Evolutionary conservation across 257 asterid genomes (phyloP).

Genomic region (Scutellaria minor): DNA sequence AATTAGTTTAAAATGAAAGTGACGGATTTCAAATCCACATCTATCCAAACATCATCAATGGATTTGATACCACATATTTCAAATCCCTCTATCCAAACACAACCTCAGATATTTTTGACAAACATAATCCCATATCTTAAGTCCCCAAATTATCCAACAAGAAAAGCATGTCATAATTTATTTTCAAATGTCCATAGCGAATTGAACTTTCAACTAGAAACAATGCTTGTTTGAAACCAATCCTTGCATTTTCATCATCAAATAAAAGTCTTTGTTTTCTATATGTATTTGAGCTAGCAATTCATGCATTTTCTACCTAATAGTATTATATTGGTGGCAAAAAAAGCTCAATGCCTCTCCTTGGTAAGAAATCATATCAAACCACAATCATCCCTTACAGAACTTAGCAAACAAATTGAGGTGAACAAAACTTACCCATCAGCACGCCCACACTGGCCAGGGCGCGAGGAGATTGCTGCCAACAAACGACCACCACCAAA

Average conservation of each 20-base stretch:
- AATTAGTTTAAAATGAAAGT: no score
- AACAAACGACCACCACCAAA: constrained; percentile 61
- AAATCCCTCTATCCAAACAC: no score
- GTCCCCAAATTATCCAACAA: neutral
- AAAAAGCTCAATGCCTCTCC: constrained; percentile 1
- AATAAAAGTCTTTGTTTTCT: neutral
- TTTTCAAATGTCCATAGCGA: no score
- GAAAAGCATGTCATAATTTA: neutral
- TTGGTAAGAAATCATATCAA: neutral
- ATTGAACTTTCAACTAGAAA: neutral
- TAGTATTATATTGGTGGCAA: neutral
- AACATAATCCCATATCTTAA: neutral
- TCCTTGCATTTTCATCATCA: neutral
- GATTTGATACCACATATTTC: no score
- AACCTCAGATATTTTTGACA: neutral
- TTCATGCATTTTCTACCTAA: neutral
- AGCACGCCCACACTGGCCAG: constrained; percentile 65
- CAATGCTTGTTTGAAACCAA: neutral
- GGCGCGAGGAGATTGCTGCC: constrained; percentile 65
- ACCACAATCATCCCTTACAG: neutral
- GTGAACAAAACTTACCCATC: constrained; percentile 50
- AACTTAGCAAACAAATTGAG: neutral
- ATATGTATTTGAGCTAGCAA: neutral
- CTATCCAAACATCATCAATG: no score
- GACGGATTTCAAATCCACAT: no score